Evolutionary conservation across 257 asterid genomes (phyloP), one percentile per base, ranked within the genome.

Genomic region (Salvia miltiorrhiza): DNA sequence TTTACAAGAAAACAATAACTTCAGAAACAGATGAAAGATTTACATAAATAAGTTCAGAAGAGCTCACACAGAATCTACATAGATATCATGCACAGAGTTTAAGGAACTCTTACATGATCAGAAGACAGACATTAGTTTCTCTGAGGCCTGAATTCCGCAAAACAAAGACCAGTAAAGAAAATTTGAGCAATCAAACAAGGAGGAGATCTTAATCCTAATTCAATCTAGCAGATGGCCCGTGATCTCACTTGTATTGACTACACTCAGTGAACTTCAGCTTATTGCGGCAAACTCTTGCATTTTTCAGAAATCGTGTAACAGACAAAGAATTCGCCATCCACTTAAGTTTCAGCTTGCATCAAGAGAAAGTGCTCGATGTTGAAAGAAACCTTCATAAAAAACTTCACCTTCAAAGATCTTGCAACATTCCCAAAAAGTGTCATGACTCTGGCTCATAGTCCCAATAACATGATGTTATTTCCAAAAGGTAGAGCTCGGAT

Each of bases 71-170:
- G 40, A 33, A 40, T 53, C 24, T 37, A 43, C 35, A 49, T 44
- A 50, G 54, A 62, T 39, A 32, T 40, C 78, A 77, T 11, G 61
- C 26, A 56, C 33, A 24, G 39, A 52, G 78, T 64, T 78, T 65
- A 67, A 73, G 52, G 70, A 77, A 75, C 65, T 67, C 87, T 79
- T 82, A 79, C 87, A 60, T 71, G 82, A 73, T 52, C 55, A 65
- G 75, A 74, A 65, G 70, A 70, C 84, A 50, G 74, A 73, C 65
- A 59, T 57, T 45, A 62, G 56, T 53, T 66, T 61, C 73, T 67
- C 78, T 62, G 75, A 71, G 79, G 70, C 65, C 77, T 78, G 75
- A 72, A 58, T 74, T 58, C 74, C 74, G 44, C 79, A 70, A 71
- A 76, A 67, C 80, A 76, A 69, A 67, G 57, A 69, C 76, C 77